Evolutionary conservation across 352 stramenopile genomes (phyloP), one percentile per base, ranked within the genome.

Genomic region (Phytophthora sp.): DNA sequence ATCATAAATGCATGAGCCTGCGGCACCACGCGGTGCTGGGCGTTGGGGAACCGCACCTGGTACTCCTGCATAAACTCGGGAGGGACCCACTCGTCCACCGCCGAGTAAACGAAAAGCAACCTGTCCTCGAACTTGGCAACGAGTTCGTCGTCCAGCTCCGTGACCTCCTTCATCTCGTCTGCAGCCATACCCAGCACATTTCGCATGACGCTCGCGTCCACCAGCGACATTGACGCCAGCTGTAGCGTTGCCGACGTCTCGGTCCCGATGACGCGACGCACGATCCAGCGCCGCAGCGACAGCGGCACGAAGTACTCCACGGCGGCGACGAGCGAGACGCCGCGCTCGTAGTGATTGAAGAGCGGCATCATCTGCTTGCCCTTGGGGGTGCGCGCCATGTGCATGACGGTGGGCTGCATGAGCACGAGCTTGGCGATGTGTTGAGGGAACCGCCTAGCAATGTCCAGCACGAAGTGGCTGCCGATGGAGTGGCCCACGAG

Each of bases 1-100:
- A 91, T 88, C 84, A 92, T 92, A 54, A 92, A 92, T n/a, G 75
- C 84, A 38, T 92, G 84, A 39, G 62, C 61, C 68, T 89, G 76
- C 2, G 77, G 72, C 12, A 91, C 67, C 34, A 89, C 49, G 15
- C 76, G 72, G 54, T 89, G 78, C 13, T 70, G 63, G 5, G 70
- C 74, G 3, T 76, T 70, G 6, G 60, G 50, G 45, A 89, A 91
- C 30, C 63, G 61, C 21, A 79, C 53, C 42, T 87, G 76, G 37
- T 84, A 86, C 23, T 83, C 41, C 38, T 89, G 75, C 57, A 81
- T 57, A 37, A 85, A 85, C 38, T 87, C 72, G 17, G 74, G 68
- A 0, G 84, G 84, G 23, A 89, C 79, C 84, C 84, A 92, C 31
- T 82, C 76, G 54, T 92, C 81, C 17, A 83, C 54, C 7, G 77